Conservation (phyloP, 257 asterid genomes). For the Solanum phureja region DNA sequence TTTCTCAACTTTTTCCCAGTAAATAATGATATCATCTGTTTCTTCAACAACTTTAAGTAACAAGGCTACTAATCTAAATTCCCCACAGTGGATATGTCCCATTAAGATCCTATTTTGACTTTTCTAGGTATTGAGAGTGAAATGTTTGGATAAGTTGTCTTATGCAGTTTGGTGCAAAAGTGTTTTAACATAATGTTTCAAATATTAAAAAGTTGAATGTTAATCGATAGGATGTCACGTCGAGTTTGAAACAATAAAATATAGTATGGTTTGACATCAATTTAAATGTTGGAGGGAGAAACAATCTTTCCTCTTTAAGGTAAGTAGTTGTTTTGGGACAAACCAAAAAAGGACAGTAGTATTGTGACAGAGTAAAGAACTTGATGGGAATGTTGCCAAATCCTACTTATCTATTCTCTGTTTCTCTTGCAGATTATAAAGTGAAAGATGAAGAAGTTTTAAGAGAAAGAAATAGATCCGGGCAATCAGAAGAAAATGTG, state of each 20-base stretch:
- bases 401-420: slow-evolving; percentile 2
- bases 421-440: slow-evolving; percentile 2
- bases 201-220: neutral
- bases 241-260: neutral
- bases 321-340: neutral
- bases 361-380: neutral
- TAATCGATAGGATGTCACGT: neutral
- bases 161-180: neutral
- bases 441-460: slow-evolving; percentile 10
- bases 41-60: neutral
- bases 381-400: neutral
- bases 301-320: neutral
- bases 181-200: neutral
- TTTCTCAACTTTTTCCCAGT: neutral
- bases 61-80: neutral
- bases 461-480: slow-evolving; percentile 1
- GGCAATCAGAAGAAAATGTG: neutral
- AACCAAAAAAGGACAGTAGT: neutral
- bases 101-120: neutral
- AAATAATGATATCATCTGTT: neutral
- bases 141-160: neutral
- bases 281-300: neutral
- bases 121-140: neutral
- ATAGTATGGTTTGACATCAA: neutral
- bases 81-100: neutral